A percentile compares a stretch with the other conserved stretches of the same genome.
phyloP scores from a whole-genome alignment of 306 rosid genomes.

The Alnus glutinosa region DNA sequence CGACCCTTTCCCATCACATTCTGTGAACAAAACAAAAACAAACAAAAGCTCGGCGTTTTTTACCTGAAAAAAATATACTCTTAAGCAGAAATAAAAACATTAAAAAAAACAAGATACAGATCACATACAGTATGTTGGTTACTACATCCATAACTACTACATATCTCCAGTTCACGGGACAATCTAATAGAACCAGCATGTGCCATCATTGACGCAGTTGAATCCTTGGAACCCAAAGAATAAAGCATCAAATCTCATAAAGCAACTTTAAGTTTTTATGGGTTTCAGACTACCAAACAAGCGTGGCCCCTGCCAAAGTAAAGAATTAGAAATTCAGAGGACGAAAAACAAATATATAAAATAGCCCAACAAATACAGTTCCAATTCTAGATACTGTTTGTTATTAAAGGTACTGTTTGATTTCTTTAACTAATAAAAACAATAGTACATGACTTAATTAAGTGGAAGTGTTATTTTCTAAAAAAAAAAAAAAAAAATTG shows the following conservation, averaged over 20 bases:
- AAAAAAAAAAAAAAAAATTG: too few species aligned
- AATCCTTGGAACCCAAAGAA: conserved; percentile 26
- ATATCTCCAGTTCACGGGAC: conserved; percentile 49
- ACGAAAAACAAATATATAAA: background rate
- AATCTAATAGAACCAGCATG: conserved; percentile 59
- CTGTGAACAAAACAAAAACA: conserved; percentile 36
- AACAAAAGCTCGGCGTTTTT: conserved; percentile 23
- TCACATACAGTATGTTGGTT: conserved; percentile 53
- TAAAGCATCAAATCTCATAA: background rate
- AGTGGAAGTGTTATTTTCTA: too few species aligned
- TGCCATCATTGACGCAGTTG: conserved; percentile 47
- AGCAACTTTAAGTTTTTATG: background rate
- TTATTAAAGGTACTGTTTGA: background rate
- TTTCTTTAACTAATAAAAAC: background rate
- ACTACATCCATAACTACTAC: conserved; percentile 33
- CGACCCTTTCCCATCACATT: conserved; percentile 49
- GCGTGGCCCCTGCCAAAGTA: conserved; percentile 7
- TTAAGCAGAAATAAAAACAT: background rate
- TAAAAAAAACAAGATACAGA: conserved; percentile 12
- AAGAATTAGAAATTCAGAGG: background rate
- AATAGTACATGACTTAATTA: background rate
- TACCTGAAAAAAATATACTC: conserved; percentile 1
- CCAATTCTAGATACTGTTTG: background rate
- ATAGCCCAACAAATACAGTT: background rate
- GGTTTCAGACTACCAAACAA: conserved; percentile 7